Base-by-base conservation (phyloP, 2,329 filamentous ascomycete genomes). In the Penicillium sp. region DNA sequence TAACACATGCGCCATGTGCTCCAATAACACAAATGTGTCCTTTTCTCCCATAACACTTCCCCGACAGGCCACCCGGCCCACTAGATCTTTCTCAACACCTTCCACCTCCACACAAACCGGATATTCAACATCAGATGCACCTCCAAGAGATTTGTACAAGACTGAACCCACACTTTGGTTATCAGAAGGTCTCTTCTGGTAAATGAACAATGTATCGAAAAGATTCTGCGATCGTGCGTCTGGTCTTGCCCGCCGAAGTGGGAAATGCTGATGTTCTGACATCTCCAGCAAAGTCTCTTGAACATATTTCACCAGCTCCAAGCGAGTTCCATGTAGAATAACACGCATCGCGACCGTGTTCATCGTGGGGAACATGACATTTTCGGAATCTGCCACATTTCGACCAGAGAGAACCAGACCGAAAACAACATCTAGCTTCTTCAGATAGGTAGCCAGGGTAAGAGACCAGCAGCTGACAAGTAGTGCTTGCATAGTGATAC, bases 291-390 rank as follows among this genome's bases (percentile, higher is more conserved):
- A 82, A 54, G 83, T 87, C 2, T 86, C 81, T 64, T 96, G 91
- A 58, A 91, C 79, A 63, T 92, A 89, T 10, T 76, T 78, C 23
- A 96, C 72, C 72, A 95, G 86, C 0, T 85, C 80, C 0, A 69
- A 58, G 0, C 82, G 73, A 0, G 80, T 84, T 1, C 90, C 90
- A 61, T 94, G 88, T 2, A 96, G 68, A 2, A 92, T 79, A 1
- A 82, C 82, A 9, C 91, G 81, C 7, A 96, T 78, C 0, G 88
- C 83, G 0, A 96, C 85, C 0, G 92, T 96, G 65, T 96, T 97
- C 89, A 97, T 96, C 0, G 89, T 90, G 0, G 92, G 93, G 63
- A 96, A 97, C 65, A 92, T 79, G 10, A 93, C 71, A 21, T 82
- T 70, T 36, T 88, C 82, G 0, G 84, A 82, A 13, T 83, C 80